Base-by-base conservation (phyloP, 129 eudicot species). In the Daucus carota region DNA sequence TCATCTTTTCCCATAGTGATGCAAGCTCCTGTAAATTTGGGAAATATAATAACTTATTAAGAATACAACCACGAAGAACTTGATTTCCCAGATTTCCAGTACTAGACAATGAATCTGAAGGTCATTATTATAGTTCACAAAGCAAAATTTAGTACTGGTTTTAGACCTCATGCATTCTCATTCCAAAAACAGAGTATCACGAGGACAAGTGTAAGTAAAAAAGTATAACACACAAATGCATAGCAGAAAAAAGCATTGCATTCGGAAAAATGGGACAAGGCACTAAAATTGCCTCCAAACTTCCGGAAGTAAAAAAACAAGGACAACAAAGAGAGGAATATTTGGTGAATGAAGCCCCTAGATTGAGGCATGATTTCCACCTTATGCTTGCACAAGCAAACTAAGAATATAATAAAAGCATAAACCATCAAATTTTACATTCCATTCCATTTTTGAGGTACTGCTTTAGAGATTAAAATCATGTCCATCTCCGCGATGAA, bases 1-100 rank as follows among this genome's bases (percentile, higher is more conserved):
- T 91, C 97, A 94, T 91, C 75, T 94, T 91, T 74, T 94, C 97
- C 99, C 99, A 94, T 32, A 94, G 84, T 75, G 74, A 76, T 75
- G 99, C 92, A 77, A 94, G 97, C 80, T 94, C 99, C 99, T 94
- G 75, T 42, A 20, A 72, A 62, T 45, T 16, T 32, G 8, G 20
- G 50, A 68, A 38, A 6, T 6, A 41, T 31, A 24, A 41, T 31
- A 24, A n/a, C 38, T 24, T 17, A 66, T 7, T 40, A 20, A n/a
- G 20, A 18, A 24, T 22, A 71, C 14, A 26, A 71, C 54, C 34
- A 10, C 74, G 26, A 15, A 70, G 29, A 24, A 17, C n/a, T 41
- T 62, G 29, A 62, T 8, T 62, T 18, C 8, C 8, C 20, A 50
- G 0, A 3, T 50, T 50, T 26, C 36, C 20, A 31, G 29, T 10